Evolutionary conservation across 768 basidiomycete species (phyloP), one percentile per base, ranked within the genome.

Genomic region (Chalciporus pseudorubinellus): DNA sequence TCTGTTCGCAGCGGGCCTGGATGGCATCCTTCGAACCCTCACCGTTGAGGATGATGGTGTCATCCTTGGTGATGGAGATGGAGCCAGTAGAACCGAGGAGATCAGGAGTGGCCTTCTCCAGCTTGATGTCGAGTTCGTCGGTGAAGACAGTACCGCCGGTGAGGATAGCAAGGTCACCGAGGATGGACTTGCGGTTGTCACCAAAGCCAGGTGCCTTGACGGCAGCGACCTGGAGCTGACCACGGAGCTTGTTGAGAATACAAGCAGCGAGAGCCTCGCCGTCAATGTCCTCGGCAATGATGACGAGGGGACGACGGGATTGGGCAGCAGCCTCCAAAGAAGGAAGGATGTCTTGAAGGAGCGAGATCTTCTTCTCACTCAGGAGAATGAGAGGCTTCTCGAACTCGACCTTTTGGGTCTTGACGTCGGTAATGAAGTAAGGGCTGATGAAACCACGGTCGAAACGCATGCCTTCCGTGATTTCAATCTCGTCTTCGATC

Each of bases 401-500:
- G 57, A 97, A 89, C 70, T 98, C 95, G 76, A 88, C 89, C 70
- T 89, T 92, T 70, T 98, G 95, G 39, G 81, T 66, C 82, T 98
- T 98, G 78, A 95, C 89, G 75, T 99, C 93, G 58, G 95, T 98
- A 73, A 99, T 85, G 71, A 98, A 97, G 82, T 98, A 98, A 0
- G 95, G 92, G 1, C 91, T 93, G 74, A 98, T 95, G 81, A 83
- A 99, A 19, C 95, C 95, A 48, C 95, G 89, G 82, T 99, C 95
- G 75, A 99, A 98, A 64, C 94, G 86, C 95, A 99, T 99, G 72
- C 95, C 95, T 75, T 99, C 95, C 22, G 95, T 98, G 64, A 99
- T 94, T 70, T 99, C 95, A 67, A 98, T 98, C 73, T 97, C 94
- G 67, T 99, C 95, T 62, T 98, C 94, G 58, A 95, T 97, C 6